Base-by-base conservation (phyloP, 2,329 filamentous ascomycete genomes). In the Pseudogymnoascus pannorum region DNA sequence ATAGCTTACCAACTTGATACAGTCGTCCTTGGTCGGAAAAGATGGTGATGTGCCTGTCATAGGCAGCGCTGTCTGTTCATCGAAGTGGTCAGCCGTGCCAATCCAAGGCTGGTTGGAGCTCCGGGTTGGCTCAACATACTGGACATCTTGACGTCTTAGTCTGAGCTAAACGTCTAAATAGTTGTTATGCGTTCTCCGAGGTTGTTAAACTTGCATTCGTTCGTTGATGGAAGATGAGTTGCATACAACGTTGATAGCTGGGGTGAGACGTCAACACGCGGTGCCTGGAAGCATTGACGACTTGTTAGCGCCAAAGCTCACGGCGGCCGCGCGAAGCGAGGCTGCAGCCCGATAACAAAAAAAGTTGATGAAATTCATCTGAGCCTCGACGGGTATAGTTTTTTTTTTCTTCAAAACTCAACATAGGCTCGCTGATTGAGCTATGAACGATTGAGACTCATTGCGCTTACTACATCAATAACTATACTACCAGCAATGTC, bases 21-120 rank as follows among this genome's bases (percentile, higher is more conserved):
- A 99, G 82, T 75, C 94, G 87, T 73, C 94, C 94, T 79, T 97
- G 92, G 77, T 99, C 94, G 65, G 94, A 97, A 81, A 99, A 99
- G 83, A 99, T 97, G 75, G 94, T 99, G 73, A 99, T 99, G 79
- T 99, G 94, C 82, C 94, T 87, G 79, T 99, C 94, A 79, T 95
- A 97, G 73, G 91, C 92, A 78, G 90, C 88, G 78, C 86, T 89
- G 77, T 87, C 88, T 91, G 71, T 71, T 65, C 61, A 62, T 63
- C 57, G 42, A 65, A 44, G 35, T 64, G 62, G 33, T 72, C 68
- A 69, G 66, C 68, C 48, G 48, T 54, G 48, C 48, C 48, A 54
- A 54, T 54, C 48, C 48, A 33, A 54, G 48, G 48, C 26, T 18
- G 26, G 24, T 31, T 54, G 48, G 48, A 54, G 48, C 48, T 54